phyloP scores from a whole-genome alignment of 2,329 filamentous ascomycete species.

The Leptographium wingfieldii region DNA sequence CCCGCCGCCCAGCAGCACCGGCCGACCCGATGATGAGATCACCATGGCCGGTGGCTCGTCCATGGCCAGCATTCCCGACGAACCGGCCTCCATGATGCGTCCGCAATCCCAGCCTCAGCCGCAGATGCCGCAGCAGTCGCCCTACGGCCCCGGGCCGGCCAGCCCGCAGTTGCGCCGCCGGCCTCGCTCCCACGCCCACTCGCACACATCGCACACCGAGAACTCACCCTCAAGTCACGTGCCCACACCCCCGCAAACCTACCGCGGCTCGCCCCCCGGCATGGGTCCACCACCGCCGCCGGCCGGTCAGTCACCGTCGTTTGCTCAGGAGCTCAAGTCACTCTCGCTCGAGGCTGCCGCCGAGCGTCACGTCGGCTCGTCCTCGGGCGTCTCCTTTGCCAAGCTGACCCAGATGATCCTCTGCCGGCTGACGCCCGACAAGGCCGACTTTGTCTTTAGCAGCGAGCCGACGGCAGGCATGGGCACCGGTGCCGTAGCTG shows the following conservation, averaged over 20 bases:
- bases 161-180: not conserved
- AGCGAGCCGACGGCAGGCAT: not conserved
- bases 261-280: conserved; percentile 7
- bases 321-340: conserved; percentile 22
- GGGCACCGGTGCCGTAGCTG: too few relatives aligned
- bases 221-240: too few relatives aligned
- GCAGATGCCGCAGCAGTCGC: not conserved
- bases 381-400: conserved; percentile 31
- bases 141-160: not conserved
- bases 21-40: not conserved
- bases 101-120: not conserved
- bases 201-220: too few relatives aligned
- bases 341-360: conserved; percentile 30
- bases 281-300: not conserved
- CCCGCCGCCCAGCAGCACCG: not conserved
- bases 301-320: not conserved
- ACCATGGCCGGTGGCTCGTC: not conserved
- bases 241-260: not conserved
- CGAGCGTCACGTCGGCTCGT: conserved; percentile 29
- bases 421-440: conserved; percentile 27
- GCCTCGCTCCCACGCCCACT: not conserved
- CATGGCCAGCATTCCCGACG: not conserved
- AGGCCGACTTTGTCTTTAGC: conserved; percentile 27
- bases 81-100: not conserved
- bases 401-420: conserved; percentile 29